Conservation (phyloP, 345 rosid species). For the Fremontodendron californicum region DNA sequence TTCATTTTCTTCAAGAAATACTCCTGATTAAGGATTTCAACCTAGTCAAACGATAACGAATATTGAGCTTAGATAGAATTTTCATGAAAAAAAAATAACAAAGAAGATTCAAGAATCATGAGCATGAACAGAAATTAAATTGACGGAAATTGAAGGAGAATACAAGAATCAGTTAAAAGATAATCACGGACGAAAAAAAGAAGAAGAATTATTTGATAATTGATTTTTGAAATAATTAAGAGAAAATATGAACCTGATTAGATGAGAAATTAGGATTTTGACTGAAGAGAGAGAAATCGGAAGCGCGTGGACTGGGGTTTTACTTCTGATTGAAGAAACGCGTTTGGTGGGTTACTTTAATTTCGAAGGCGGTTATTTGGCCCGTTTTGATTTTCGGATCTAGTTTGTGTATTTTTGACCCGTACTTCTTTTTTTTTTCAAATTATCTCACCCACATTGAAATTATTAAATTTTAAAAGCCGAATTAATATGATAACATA, state of each 20-base stretch:
- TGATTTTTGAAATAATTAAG: not conserved
- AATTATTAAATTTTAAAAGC: too few species aligned
- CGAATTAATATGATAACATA: too few species aligned
- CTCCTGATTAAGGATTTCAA: not conserved
- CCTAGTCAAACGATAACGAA: not conserved
- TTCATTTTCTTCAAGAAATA: constrained; percentile 34
- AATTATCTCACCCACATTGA: too few species aligned
- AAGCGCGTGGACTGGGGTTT: not conserved
- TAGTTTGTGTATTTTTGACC: not conserved
- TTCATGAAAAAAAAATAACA: not conserved
- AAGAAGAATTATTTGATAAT: not conserved
- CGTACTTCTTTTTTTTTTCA: too few species aligned
- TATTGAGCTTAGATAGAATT: not conserved
- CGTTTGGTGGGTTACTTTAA: not conserved
- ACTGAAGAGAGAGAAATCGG: not conserved
- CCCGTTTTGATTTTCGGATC: not conserved
- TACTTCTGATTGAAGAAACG: not conserved
- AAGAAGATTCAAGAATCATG: not conserved
- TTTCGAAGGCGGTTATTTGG: not conserved
- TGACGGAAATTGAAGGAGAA: not conserved
- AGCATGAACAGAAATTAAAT: not conserved
- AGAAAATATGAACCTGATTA: not conserved
- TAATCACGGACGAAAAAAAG: not conserved
- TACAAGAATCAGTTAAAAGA: not conserved
- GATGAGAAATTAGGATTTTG: not conserved